Evolutionary conservation across 495 filamentous ascomycete genomes (phyloP), one percentile per base, ranked within the genome.

Genomic region (Podospora anserina): DNA sequence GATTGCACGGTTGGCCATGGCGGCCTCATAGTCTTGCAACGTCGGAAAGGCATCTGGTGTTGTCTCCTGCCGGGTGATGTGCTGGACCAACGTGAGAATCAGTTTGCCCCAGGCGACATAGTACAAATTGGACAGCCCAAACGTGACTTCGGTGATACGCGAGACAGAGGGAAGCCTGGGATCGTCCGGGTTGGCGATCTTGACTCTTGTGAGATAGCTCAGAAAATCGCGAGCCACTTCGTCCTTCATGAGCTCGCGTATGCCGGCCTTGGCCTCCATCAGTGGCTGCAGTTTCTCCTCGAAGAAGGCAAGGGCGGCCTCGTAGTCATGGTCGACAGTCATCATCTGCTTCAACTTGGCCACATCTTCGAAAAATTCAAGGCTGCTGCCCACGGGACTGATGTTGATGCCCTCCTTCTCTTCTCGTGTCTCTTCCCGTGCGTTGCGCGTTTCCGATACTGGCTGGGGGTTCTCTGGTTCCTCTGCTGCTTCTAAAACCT

Each of bases 221-320:
- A 81, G 60, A 26, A 82, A 64, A 32, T 63, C 65, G 4, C n/a
- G 60, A 34, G 69, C 72, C 16, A 75, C 55, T 34, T 49, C 66
- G 18, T 63, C 28, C 49, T 64, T 68, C n/a, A 75, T 72, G 16
- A 72, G 70, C n/a, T 60, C 61, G 13, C 74, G 72, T 23, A 76
- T 53, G 27, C 61, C 57, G n/a, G 67, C 49, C 39, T 66, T 70
- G 3, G 69, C 64, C 16, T 74, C 27, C 16, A 27, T 57, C 23
- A 78, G 69, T 18, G 79, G 80, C 20, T 75, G 73, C 26, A 82
- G 72, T n/a, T 76, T 72, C 20, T 77, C 66, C 15, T 78, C 73
- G 67, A 85, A 83, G 61, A 78, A 80, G 7, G 63, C 19, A 70
- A 78, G 86, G 15, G 81, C 74, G 2, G 78, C 74, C 13, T 7